Conservation (phyloP, 495 filamentous ascomycete genomes). For the Daldinia decipiens region DNA sequence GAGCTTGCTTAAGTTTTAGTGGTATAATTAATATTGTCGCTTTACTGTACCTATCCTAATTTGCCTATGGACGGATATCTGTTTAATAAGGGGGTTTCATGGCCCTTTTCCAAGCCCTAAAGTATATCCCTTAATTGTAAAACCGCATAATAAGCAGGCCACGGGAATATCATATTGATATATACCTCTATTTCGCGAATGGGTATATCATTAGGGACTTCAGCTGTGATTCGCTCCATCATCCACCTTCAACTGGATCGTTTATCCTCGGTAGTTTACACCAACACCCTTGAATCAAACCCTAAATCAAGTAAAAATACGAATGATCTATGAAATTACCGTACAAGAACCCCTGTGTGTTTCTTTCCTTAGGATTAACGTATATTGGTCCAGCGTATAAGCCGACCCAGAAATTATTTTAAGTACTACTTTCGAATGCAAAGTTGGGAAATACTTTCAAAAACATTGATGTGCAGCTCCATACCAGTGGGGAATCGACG, state of each 20-base stretch:
- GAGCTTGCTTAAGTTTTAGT: no score
- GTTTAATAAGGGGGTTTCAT: background rate
- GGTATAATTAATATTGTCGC: no score
- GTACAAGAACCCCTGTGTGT: background rate
- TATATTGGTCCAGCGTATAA: background rate
- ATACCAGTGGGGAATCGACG: background rate
- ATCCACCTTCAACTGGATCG: background rate
- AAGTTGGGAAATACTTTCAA: background rate
- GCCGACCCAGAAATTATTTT: background rate
- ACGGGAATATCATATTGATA: background rate
- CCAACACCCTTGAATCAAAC: background rate
- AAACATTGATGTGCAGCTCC: background rate
- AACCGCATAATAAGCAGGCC: background rate
- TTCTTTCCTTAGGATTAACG: background rate
- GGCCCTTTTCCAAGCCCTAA: background rate
- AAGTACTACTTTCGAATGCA: background rate
- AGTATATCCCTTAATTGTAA: background rate
- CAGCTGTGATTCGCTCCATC: background rate
- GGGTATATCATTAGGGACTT: no score
- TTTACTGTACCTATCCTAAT: background rate
- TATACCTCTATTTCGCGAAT: no score
- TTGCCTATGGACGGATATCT: background rate
- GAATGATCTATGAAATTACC: background rate
- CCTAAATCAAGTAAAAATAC: background rate
- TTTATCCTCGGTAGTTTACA: background rate